Conservation (phyloP, 2,329 filamentous ascomycete species). For the Colletotrichum costaricense region DNA sequence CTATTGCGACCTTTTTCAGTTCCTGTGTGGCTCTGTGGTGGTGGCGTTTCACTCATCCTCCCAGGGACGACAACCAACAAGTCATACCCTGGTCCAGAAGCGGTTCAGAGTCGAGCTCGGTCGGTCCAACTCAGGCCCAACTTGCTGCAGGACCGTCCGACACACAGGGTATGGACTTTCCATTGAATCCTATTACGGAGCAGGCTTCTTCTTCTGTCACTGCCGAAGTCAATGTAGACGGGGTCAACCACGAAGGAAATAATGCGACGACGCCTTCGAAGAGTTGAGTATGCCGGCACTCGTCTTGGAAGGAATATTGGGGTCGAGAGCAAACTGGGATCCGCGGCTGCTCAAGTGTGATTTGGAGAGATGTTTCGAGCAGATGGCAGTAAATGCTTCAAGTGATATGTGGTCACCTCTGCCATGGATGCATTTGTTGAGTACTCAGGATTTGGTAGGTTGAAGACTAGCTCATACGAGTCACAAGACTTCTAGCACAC, state of each 20-base stretch:
- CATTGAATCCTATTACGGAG: neutral
- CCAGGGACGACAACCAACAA: neutral
- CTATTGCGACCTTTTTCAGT: neutral
- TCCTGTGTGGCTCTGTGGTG: neutral
- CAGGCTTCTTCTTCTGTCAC: neutral
- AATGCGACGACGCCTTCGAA: neutral
- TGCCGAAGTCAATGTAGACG: neutral
- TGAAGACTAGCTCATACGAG: too few relatives aligned
- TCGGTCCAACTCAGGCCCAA: neutral
- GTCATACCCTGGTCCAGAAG: neutral
- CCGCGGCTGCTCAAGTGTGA: neutral
- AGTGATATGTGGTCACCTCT: too few relatives aligned
- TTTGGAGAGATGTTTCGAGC: neutral
- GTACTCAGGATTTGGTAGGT: too few relatives aligned
- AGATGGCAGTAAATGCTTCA: too few relatives aligned
- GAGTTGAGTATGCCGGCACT: neutral
- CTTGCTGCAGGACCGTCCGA: neutral
- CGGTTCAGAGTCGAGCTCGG: neutral
- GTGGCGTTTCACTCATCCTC: neutral
- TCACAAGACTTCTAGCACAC: too few relatives aligned
- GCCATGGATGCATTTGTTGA: too few relatives aligned
- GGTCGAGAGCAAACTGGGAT: neutral
- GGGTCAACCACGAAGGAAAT: neutral
- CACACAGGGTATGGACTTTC: neutral
- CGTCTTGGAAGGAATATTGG: neutral